Conservation (phyloP, 2,329 filamentous ascomycete genomes). For the Beauveria varroae region DNA sequence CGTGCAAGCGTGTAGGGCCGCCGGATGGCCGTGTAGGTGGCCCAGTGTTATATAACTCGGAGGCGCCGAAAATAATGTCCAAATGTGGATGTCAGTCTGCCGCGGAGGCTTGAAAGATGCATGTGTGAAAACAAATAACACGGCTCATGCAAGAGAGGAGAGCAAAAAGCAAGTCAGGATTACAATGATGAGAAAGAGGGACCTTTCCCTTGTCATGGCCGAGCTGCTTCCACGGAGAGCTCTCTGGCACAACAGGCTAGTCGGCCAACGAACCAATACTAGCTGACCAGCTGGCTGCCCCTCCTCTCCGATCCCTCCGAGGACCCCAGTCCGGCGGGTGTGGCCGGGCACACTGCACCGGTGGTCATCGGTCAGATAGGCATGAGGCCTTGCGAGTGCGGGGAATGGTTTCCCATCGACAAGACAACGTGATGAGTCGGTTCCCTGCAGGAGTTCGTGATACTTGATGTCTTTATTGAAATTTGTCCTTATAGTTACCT, state of each 20-base stretch:
- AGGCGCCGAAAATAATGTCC: not conserved
- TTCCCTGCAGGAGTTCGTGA: too few species aligned
- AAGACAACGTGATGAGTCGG: too few species aligned
- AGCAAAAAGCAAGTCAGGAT: not conserved
- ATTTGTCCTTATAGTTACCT: too few species aligned
- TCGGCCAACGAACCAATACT: not conserved
- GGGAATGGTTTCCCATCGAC: not conserved
- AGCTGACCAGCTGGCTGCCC: not conserved
- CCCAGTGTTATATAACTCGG: not conserved
- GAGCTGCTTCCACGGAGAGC: not conserved
- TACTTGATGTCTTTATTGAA: too few species aligned
- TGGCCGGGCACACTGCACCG: not conserved
- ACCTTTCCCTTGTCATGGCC: not conserved
- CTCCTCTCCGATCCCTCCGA: constrained; percentile 1
- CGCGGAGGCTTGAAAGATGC: not conserved
- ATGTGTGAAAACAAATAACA: not conserved
- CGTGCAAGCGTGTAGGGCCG: not conserved
- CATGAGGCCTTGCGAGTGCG: not conserved
- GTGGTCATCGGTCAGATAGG: not conserved
- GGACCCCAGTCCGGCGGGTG: not conserved
- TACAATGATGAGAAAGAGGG: not conserved
- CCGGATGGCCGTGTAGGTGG: not conserved
- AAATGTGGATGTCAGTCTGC: not conserved
- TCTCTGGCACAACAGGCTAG: not conserved
- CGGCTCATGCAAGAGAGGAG: not conserved